A percentile compares a stretch with the other conserved stretches of the same genome.
Evolutionary conservation across 164 flowering plant genomes (phyloP).

Genomic region (Vitis riparia): DNA sequence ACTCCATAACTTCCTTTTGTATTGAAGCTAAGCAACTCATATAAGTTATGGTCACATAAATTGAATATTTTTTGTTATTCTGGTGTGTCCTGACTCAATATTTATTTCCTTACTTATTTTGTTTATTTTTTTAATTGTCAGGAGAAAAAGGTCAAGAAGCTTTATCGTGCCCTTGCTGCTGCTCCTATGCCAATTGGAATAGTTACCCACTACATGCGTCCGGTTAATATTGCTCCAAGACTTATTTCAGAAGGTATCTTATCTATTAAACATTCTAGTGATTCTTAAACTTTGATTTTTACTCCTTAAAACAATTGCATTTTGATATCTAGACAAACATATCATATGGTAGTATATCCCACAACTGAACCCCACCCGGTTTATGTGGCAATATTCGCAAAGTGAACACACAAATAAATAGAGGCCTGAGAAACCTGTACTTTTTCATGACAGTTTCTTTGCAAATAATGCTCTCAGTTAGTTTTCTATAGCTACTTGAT

Average conservation of each 20-base stretch:
- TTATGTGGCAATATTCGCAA: no score
- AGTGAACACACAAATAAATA: no score
- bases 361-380: no score
- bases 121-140: slow-evolving; percentile 21
- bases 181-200: slow-evolving; percentile 80
- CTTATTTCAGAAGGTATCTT: slow-evolving; percentile 71
- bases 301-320: no score
- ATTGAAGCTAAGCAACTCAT: no score
- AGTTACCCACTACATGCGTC: slow-evolving; percentile 89
- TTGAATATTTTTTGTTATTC: neutral
- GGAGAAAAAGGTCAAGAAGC: slow-evolving; percentile 89
- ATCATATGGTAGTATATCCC: no score
- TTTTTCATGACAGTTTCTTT: no score
- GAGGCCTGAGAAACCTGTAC: no score
- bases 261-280: neutral
- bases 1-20: slow-evolving; percentile 18
- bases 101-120: neutral
- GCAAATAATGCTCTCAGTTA: no score
- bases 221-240: slow-evolving; percentile 78
- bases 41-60: no score
- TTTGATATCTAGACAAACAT: no score
- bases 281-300: neutral
- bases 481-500: neutral
- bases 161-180: slow-evolving; percentile 90
- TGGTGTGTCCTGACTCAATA: no score